Evolutionary conservation across 345 rosid species (phyloP).

Genomic region (Pistacia atlantica): DNA sequence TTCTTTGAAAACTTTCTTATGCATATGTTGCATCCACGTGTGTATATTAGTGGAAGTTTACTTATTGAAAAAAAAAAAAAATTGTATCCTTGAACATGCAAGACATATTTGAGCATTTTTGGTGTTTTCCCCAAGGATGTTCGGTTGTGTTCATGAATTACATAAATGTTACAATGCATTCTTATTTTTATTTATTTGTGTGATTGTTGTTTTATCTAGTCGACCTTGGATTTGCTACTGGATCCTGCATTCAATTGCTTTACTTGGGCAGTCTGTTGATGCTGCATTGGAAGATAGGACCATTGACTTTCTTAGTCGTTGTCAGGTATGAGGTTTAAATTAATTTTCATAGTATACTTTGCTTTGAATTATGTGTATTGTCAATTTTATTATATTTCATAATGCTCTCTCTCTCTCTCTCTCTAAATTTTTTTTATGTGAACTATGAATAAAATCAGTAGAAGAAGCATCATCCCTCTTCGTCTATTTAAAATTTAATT

Average conservation of each 20-base stretch:
- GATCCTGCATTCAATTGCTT: constrained; percentile 87
- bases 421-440: background rate
- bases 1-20: too few relatives aligned
- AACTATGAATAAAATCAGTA: background rate
- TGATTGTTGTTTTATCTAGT: constrained; percentile 36
- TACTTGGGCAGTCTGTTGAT: constrained; percentile 76
- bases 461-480: background rate
- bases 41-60: background rate
- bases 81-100: background rate
- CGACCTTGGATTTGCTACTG: constrained; percentile 90
- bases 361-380: background rate
- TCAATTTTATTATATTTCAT: background rate
- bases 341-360: background rate
- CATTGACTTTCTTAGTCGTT: constrained; percentile 66
- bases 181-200: background rate
- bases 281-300: constrained; percentile 49
- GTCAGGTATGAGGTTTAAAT: constrained; percentile 57
- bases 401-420: background rate
- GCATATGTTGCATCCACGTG: background rate
- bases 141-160: background rate
- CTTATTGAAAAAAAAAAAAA: too few relatives aligned
- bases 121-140: too few relatives aligned
- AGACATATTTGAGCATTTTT: background rate
- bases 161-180: background rate
- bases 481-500: background rate